phyloP scores from a whole-genome alignment of 495 filamentous ascomycete genomes.

The Parachaetomium inaequale region DNA sequence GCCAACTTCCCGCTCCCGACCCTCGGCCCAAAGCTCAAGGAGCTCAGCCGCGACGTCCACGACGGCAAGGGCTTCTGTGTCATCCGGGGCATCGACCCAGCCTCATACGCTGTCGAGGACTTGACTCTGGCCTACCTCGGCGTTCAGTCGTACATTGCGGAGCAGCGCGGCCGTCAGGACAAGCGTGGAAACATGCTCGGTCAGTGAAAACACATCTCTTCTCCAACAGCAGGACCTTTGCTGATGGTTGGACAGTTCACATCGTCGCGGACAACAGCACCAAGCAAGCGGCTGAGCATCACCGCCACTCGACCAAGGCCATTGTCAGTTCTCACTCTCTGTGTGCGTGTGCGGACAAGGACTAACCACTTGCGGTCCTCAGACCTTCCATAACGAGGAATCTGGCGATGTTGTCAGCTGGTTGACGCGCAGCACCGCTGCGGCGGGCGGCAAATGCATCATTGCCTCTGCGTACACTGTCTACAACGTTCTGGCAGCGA shows the following conservation, averaged over 20 bases:
- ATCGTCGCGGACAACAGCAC: conserved; percentile 49
- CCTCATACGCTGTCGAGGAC: conserved; percentile 50
- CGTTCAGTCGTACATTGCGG: conserved; percentile 55
- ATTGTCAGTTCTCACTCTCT: conserved; percentile 39
- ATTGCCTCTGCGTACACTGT: conserved; percentile 58
- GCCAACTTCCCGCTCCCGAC: conserved; percentile 53
- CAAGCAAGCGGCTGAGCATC: conserved; percentile 42
- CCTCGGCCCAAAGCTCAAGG: conserved; percentile 46
- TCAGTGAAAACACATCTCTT: conserved; percentile 25
- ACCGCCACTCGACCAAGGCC: conserved; percentile 48
- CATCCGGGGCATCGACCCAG: conserved; percentile 52
- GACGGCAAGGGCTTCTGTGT: conserved; percentile 53
- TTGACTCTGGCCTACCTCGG: conserved; percentile 54
- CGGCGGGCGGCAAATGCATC: conserved; percentile 56
- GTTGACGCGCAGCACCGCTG: conserved; percentile 53
- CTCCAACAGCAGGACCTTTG: neutral
- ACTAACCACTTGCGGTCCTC: neutral
- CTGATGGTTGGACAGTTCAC: conserved; percentile 42
- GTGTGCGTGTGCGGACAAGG: neutral
- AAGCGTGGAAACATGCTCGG: conserved; percentile 57
- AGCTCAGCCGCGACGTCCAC: conserved; percentile 46
- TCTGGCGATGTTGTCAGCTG: conserved; percentile 65
- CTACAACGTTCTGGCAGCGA: conserved; percentile 62
- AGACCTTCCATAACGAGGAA: conserved; percentile 74
- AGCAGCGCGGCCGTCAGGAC: conserved; percentile 55